Evolutionary conservation across 2,329 filamentous ascomycete species (phyloP), one percentile per base, ranked within the genome.

Genomic region (Septoria petroselini): DNA sequence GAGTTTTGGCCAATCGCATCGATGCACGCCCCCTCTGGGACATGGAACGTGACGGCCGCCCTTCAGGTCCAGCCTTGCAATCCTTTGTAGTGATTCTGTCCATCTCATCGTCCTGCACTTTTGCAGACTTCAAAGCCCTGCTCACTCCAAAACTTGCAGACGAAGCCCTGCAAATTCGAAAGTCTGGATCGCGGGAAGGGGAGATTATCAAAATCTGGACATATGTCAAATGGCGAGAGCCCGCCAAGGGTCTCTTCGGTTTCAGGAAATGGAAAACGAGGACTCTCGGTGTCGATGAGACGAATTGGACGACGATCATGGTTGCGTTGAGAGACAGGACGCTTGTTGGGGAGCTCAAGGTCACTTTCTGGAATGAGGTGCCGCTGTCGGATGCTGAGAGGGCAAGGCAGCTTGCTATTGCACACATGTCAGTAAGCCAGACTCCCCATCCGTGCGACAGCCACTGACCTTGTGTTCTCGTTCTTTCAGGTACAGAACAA

Each of bases 331-430:
- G 23, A 11, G 42, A 29, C 31, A 38, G 25, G 18, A 25, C 41
- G 12, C 6, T 45, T 17, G 15, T 19, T 4, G 31, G 21, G 9
- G 33, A 19, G 7, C 31, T 45, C 8, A 45, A 27, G 7, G 25
- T 38, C 23, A 19, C 35, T 21, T 45, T 18, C 29, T 45, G 42
- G 42, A 12, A 12, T 21, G 41, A 43, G 41, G 27, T 43, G 6
- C 29, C 29, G 11, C 2, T 43, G 29, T 33, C 41, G 7, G 29
- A 43, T 12, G 41, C 41, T 43, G 27, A 43, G 11, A 38, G 31
- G 18, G 23, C 17, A 15, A 31, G 17, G 14, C 39, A 41, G 17
- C 39, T 18, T 15, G 39, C 25, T n/a, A 11, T 41, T 5, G 39
- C 39, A 18, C 39, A 41, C 21, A 41, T 41, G 39, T 40, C n/a